Conservation (phyloP, 345 rosid genomes). For the Theobroma cacao region DNA sequence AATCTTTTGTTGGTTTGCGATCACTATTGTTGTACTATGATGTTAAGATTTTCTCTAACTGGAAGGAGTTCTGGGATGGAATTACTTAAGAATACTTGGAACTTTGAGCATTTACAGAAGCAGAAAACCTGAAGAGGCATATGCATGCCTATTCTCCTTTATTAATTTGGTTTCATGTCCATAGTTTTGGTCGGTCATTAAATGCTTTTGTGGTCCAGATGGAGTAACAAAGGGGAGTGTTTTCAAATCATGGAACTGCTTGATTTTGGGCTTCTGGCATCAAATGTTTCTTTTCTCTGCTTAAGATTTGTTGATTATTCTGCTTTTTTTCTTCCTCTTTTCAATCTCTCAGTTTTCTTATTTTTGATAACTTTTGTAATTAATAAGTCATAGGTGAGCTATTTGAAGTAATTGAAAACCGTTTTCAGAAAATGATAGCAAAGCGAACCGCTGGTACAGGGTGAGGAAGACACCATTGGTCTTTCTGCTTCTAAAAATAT, state of each 20-base stretch:
- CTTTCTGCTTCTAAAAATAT: slow-evolving; percentile 9
- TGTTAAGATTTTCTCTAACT: slow-evolving; percentile 17
- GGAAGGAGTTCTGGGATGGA: slow-evolving; percentile 26
- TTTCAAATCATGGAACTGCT: background rate
- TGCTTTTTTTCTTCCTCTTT: background rate
- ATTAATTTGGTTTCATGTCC: slow-evolving; percentile 25
- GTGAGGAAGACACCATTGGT: slow-evolving; percentile 12
- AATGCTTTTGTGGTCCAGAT: slow-evolving; percentile 23
- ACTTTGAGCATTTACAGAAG: slow-evolving; percentile 21
- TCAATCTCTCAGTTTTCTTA: background rate
- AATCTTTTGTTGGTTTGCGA: slow-evolving; percentile 28
- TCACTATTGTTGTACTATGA: background rate
- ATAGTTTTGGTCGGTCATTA: slow-evolving; percentile 14
- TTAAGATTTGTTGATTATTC: background rate
- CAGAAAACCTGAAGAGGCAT: background rate
- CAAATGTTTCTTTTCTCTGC: slow-evolving; percentile 10
- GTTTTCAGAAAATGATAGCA: slow-evolving; percentile 30
- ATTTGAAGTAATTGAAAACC: slow-evolving; percentile 12
- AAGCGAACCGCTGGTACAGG: slow-evolving; percentile 28
- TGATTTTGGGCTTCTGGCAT: slow-evolving; percentile 15
- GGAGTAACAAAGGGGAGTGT: slow-evolving; percentile 6
- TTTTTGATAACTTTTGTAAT: slow-evolving; percentile 8
- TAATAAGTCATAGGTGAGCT: slow-evolving; percentile 8
- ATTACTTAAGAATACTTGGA: slow-evolving; percentile 9
- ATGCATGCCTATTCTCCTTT: background rate